Percentiles rank a stretch among this genome's conserved stretches.
Evolutionary conservation across 257 asterid species (phyloP).

Genomic region (Jacaranda mimosifolia): DNA sequence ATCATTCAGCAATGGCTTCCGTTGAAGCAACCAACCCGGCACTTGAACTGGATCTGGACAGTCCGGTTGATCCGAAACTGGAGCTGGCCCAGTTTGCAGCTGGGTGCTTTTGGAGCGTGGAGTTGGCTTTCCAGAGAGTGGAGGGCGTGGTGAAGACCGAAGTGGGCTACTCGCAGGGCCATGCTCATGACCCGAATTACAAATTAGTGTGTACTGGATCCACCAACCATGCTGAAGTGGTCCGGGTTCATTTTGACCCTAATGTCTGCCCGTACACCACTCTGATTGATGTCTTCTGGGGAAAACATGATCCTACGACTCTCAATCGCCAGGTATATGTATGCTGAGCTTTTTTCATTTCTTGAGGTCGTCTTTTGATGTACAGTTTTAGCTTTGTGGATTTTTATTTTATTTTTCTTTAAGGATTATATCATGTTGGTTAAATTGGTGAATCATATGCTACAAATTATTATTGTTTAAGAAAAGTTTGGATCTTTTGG

Average conservation of each 20-base stretch:
- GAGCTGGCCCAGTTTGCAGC: constrained; percentile 86
- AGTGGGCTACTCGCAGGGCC: constrained; percentile 88
- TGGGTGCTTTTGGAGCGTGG: constrained; percentile 93
- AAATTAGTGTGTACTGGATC: constrained; percentile 71
- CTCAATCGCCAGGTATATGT: constrained; percentile 75
- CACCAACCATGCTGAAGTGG: constrained; percentile 78
- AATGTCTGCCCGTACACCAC: constrained; percentile 59
- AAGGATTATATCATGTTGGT: background rate
- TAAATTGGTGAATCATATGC: background rate
- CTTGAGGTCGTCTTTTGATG: background rate
- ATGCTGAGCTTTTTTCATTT: background rate
- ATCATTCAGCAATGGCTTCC: too few relatives aligned
- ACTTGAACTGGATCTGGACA: constrained; percentile 55
- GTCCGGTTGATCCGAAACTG: constrained; percentile 53
- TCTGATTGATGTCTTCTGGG: constrained; percentile 78
- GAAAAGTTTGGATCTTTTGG: too few relatives aligned
- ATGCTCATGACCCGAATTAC: constrained; percentile 64
- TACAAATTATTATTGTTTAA: too few relatives aligned
- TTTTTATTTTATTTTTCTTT: background rate
- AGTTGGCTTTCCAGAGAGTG: constrained; percentile 71
- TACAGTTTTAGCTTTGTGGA: background rate
- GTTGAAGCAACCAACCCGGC: constrained; percentile 65
- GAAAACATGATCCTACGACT: constrained; percentile 75
- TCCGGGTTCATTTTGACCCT: constrained; percentile 81
- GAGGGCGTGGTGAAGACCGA: constrained; percentile 84